A percentile compares a stretch with the other conserved stretches of the same genome.
phyloP scores from a whole-genome alignment of 2,329 filamentous ascomycete species.

The Cryphonectria parasitica region DNA sequence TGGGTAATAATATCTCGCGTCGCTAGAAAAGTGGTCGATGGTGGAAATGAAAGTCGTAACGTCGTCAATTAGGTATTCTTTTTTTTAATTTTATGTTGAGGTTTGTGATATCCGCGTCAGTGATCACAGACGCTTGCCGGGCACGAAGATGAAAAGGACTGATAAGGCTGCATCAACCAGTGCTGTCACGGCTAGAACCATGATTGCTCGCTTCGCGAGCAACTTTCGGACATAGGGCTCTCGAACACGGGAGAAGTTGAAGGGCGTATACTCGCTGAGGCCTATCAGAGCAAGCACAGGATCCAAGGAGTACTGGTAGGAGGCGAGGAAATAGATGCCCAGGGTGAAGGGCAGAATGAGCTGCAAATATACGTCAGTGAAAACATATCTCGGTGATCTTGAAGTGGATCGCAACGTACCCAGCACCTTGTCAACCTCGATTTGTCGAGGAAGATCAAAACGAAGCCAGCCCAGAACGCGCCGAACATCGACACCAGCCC shows the following conservation, averaged over 20 bases:
- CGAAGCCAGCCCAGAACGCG: constrained; percentile 91
- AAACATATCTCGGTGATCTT: too few relatives aligned
- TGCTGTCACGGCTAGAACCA: constrained; percentile 76
- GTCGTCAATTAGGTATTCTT: constrained; percentile 17
- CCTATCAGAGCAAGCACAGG: constrained; percentile 87
- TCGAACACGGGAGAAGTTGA: constrained; percentile 84
- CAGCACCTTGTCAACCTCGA: constrained; percentile 76
- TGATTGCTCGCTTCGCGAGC: constrained; percentile 79
- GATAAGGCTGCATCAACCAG: constrained; percentile 81
- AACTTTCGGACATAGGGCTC: constrained; percentile 91
- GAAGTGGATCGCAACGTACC: constrained; percentile 59
- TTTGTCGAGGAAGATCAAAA: constrained; percentile 88
- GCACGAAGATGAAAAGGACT: constrained; percentile 91
- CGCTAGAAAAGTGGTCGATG: background rate
- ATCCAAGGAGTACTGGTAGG: constrained; percentile 95
- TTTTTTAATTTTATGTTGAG: constrained; percentile 9
- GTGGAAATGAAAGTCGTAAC: constrained; percentile 10
- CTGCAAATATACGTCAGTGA: constrained; percentile 38
- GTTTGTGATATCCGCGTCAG: background rate
- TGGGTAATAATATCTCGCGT: background rate
- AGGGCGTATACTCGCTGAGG: constrained; percentile 94
- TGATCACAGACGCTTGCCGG: constrained; percentile 75
- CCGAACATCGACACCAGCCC: constrained; percentile 87
- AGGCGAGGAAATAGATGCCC: constrained; percentile 84
- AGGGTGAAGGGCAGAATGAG: constrained; percentile 88